Evolutionary conservation across 1,139 yeast species (phyloP).

Genomic region (Kodamaea plutei): DNA sequence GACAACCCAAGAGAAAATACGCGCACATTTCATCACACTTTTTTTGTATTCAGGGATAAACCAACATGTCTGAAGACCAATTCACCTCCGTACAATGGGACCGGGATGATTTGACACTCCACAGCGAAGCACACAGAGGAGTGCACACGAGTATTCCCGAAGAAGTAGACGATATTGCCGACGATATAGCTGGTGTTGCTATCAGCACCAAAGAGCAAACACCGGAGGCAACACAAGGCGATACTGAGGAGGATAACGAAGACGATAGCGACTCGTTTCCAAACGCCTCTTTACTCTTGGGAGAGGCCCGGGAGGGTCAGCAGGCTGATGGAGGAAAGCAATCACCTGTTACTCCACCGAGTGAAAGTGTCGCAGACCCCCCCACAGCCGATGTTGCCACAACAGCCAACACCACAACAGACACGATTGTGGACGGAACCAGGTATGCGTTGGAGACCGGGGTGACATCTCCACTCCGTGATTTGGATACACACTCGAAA

Average conservation of each 20-base stretch:
- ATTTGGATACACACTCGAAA: constrained; percentile 68
- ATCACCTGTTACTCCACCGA: not conserved
- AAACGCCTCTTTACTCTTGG: constrained; percentile 14
- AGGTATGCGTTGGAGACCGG: constrained; percentile 27
- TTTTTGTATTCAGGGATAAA: constrained; percentile 2
- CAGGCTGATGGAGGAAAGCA: not conserved
- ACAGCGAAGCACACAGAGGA: not conserved
- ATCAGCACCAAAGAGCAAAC: constrained; percentile 2
- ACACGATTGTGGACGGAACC: constrained; percentile 1
- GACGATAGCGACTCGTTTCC: constrained; percentile 5
- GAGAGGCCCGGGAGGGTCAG: constrained; percentile 8
- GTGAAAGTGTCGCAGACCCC: too few relatives aligned
- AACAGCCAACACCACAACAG: not conserved
- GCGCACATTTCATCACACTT: too few relatives aligned
- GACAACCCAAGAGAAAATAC: too few relatives aligned
- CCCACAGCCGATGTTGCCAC: not conserved
- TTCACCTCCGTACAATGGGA: constrained; percentile 60
- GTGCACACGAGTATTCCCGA: constrained; percentile 4
- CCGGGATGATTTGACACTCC: constrained; percentile 32
- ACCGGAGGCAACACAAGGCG: constrained; percentile 5
- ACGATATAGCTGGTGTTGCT: constrained; percentile 9
- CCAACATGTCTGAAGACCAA: constrained; percentile 42
- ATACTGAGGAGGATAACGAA: constrained; percentile 1
- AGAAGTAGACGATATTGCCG: constrained; percentile 11
- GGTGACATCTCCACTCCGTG: constrained; percentile 75